Evolutionary conservation across 176 grass and related monocot species (phyloP).

Genomic region (Hyparrhenia diplandra): DNA sequence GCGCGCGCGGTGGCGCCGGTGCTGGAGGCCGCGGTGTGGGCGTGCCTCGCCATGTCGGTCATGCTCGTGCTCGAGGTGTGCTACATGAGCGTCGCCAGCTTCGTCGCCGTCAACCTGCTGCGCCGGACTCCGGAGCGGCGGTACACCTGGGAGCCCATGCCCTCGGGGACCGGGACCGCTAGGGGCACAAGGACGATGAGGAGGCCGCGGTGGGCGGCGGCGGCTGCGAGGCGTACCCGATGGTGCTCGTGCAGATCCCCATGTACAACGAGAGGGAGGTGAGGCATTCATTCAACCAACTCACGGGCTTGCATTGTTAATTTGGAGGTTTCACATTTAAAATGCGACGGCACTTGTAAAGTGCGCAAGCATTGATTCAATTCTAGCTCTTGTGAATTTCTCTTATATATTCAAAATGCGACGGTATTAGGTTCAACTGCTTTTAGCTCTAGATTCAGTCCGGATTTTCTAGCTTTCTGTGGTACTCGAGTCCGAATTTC

Average conservation of each 20-base stretch:
- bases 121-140: constrained; percentile 48
- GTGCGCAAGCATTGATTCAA: not conserved
- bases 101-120: constrained; percentile 42
- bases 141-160: constrained; percentile 68
- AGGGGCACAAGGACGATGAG: constrained; percentile 3
- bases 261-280: constrained; percentile 90
- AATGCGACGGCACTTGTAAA: not conserved
- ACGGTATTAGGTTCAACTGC: not conserved
- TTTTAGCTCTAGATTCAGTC: not conserved
- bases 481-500: not conserved
- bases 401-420: not conserved
- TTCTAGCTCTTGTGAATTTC: not conserved
- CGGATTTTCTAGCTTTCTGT: not conserved
- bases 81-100: constrained; percentile 58
- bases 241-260: constrained; percentile 97
- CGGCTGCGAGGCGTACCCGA: constrained; percentile 32
- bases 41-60: constrained; percentile 73
- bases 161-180: not conserved
- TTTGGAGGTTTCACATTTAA: not conserved
- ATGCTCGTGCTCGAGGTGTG: constrained; percentile 65
- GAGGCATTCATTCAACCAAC: not conserved
- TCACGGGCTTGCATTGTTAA: not conserved
- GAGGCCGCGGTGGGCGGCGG: not conserved
- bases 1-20: constrained; percentile 42
- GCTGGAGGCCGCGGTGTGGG: constrained; percentile 38